Evolutionary conservation across 352 stramenopile genomes (phyloP).

Genomic region (Phytophthora colocasiae): DNA sequence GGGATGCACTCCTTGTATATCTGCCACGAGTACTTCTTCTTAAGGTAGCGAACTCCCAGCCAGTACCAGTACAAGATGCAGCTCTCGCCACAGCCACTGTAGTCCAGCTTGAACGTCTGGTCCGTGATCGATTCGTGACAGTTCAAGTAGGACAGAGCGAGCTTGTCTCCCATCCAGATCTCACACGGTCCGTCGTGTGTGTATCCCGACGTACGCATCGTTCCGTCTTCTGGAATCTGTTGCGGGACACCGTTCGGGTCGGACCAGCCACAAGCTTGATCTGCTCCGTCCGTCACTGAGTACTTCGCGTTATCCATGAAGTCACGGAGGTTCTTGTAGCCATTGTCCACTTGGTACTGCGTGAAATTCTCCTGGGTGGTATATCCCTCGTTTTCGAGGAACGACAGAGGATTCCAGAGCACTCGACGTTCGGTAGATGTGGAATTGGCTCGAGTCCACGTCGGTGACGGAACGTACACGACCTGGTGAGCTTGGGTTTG

Average conservation of each 20-base stretch:
- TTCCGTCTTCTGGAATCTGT: conserved; percentile 39
- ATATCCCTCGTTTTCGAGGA: conserved; percentile 52
- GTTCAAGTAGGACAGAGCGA: conserved; percentile 34
- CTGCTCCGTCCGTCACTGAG: conserved; percentile 25
- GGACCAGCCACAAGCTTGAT: conserved; percentile 43
- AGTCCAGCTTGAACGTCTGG: conserved; percentile 35
- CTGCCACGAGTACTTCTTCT: conserved; percentile 47
- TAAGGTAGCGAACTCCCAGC: conserved; percentile 41
- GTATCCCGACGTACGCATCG: conserved; percentile 53
- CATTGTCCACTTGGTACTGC: conserved; percentile 38
- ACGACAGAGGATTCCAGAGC: conserved; percentile 47
- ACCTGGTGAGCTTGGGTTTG: conserved; percentile 40
- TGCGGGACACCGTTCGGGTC: conserved; percentile 31
- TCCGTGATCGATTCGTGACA: conserved; percentile 42
- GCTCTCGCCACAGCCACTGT: conserved; percentile 35
- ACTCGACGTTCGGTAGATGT: conserved; percentile 33
- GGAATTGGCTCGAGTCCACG: conserved; percentile 30
- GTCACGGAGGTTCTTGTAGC: conserved; percentile 44
- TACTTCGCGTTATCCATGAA: conserved; percentile 51
- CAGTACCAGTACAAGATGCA: conserved; percentile 48
- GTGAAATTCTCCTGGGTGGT: conserved; percentile 49
- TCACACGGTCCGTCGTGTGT: conserved; percentile 55
- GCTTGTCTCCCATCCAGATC: conserved; percentile 44
- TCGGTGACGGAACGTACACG: conserved; percentile 45
- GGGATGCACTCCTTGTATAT: conserved; percentile 55